Conservation (phyloP, 2,329 filamentous ascomycete genomes). For the Venturia effusa region DNA sequence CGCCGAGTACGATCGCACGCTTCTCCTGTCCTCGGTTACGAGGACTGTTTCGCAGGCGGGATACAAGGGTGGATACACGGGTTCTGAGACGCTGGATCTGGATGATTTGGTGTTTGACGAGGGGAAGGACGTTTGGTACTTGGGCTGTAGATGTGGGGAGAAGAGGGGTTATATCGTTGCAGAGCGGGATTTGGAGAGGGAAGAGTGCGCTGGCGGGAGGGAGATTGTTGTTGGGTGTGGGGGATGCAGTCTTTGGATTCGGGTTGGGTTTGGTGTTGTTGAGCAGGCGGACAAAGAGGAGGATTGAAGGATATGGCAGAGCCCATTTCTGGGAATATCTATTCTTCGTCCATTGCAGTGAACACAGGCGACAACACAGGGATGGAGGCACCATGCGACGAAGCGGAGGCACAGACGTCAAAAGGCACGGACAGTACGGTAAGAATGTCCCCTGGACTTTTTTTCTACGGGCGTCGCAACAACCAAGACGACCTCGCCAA, state of each 20-base stretch:
- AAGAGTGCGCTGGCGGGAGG: constrained; percentile 40
- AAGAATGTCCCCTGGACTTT: neutral
- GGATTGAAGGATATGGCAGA: neutral
- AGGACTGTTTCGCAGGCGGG: constrained; percentile 12
- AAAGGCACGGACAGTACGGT: neutral
- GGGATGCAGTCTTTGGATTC: constrained; percentile 54
- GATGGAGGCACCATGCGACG: neutral
- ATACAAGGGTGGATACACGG: constrained; percentile 21
- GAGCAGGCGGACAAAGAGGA: constrained; percentile 16
- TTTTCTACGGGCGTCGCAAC: neutral
- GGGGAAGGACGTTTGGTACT: constrained; percentile 33
- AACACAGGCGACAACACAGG: neutral
- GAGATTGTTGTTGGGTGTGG: constrained; percentile 50
- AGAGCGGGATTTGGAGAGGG: constrained; percentile 43
- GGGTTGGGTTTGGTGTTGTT: constrained; percentile 47
- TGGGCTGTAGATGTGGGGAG: constrained; percentile 48
- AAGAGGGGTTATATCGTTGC: constrained; percentile 42
- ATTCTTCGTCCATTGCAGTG: too few relatives aligned
- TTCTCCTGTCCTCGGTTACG: constrained; percentile 16
- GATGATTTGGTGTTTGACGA: constrained; percentile 37
- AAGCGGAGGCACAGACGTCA: neutral
- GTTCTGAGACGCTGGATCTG: constrained; percentile 47
- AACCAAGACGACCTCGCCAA: neutral
- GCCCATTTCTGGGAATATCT: neutral
- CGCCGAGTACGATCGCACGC: constrained; percentile 37